These are phyloP conservation scores for Citrus australasica DNA, from an alignment of 345 rosid genomes.

Conservation along the genomic window DNA sequence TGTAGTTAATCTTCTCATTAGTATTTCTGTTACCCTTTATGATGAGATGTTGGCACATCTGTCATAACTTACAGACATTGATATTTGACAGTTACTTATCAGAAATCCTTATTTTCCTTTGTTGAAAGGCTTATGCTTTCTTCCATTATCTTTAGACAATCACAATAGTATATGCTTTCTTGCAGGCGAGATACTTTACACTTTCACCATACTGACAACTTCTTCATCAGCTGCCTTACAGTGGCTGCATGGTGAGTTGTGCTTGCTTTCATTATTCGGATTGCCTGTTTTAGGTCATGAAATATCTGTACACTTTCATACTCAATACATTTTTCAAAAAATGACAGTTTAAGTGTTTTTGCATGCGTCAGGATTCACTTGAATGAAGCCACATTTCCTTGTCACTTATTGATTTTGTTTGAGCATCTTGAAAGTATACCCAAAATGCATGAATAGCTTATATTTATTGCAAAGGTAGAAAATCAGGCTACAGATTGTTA, in stretches of 20 bases:
- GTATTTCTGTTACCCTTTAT: neutral
- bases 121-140: neutral
- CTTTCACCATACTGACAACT: slow-evolving; percentile 80
- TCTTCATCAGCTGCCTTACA: slow-evolving; percentile 58
- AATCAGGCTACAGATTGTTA: neutral
- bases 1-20: neutral
- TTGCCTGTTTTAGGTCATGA: neutral
- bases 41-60: neutral
- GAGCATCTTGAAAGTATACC: neutral
- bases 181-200: slow-evolving; percentile 71
- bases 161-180: slow-evolving; percentile 10
- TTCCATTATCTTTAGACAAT: neutral
- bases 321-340: neutral
- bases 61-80: neutral
- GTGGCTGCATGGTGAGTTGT: slow-evolving; percentile 85
- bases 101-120: neutral
- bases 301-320: neutral
- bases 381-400: neutral
- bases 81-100: neutral
- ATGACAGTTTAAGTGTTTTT: neutral
- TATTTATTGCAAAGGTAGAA: neutral
- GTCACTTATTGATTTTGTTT: neutral
- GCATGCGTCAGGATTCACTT: neutral
- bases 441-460: neutral
- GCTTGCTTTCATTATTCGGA: slow-evolving; percentile 11